These are phyloP conservation scores for Vitis rotundifolia DNA, from an alignment of 164 flowering plant genomes.

Conservation along the genomic window DNA sequence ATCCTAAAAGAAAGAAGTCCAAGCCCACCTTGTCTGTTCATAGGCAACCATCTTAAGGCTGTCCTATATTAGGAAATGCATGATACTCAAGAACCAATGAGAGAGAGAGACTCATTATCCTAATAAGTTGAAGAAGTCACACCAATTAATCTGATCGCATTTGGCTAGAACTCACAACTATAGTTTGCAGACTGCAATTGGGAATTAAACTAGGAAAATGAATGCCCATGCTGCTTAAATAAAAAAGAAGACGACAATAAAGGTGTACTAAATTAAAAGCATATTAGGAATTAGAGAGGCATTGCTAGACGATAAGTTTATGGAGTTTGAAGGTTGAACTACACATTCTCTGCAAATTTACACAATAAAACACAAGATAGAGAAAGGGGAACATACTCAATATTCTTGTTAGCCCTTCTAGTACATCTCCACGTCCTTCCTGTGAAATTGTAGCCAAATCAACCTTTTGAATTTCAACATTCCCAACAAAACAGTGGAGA, in stretches of 20 bases:
- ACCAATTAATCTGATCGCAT: no score
- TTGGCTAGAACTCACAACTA: no score
- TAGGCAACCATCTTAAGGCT: no score
- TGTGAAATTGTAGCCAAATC: slow-evolving; percentile 87
- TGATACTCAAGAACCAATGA: no score
- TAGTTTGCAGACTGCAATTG: no score
- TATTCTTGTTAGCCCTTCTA: slow-evolving; percentile 68
- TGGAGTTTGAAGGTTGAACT: background rate
- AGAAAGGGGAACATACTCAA: slow-evolving; percentile 52
- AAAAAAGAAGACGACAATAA: background rate
- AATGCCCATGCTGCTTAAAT: background rate
- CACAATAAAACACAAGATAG: background rate
- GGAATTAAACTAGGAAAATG: background rate
- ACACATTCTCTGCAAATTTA: background rate
- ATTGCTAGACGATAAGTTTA: background rate
- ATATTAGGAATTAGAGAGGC: background rate
- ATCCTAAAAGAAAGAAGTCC: no score
- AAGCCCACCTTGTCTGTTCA: no score
- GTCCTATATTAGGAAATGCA: no score
- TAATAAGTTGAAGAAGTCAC: no score
- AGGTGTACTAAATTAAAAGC: background rate
- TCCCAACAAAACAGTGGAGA: slow-evolving; percentile 79
- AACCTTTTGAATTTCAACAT: slow-evolving; percentile 70
- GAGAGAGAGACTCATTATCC: no score
- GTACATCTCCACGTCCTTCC: slow-evolving; percentile 85